These are phyloP conservation scores for Camptophora hylomeconis DNA, from an alignment of 2,329 filamentous ascomycete genomes.

Conservation along the genomic window DNA sequence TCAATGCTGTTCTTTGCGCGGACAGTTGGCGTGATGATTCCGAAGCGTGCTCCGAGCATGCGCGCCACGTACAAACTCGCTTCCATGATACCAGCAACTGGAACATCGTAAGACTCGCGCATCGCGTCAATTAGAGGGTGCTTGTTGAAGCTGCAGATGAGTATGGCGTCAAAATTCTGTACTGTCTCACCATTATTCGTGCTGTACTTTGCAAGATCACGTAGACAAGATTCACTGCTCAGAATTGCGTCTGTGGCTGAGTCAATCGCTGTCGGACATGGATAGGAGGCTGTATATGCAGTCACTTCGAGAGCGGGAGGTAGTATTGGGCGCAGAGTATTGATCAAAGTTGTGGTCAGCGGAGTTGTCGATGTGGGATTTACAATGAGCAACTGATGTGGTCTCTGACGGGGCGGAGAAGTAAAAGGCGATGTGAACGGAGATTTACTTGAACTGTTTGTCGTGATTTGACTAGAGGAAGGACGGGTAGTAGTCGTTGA, in stretches of 20 bases:
- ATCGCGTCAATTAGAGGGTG: conserved; percentile 35
- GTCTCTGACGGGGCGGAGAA: conserved; percentile 12
- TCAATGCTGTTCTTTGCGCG: conserved; percentile 28
- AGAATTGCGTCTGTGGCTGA: conserved; percentile 37
- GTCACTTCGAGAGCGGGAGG: conserved; percentile 35
- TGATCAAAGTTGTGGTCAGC: conserved; percentile 37
- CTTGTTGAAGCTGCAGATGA: conserved; percentile 37
- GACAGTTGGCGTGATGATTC: conserved; percentile 30
- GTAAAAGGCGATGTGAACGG: conserved; percentile 16
- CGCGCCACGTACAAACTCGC: conserved; percentile 36
- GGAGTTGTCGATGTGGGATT: conserved; percentile 36
- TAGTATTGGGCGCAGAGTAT: conserved; percentile 29
- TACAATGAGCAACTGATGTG: conserved; percentile 29
- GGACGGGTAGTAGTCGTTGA: conserved; percentile 6
- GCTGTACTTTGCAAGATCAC: conserved; percentile 29
- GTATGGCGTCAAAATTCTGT: conserved; percentile 32
- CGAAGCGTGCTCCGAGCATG: conserved; percentile 36
- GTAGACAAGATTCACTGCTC: conserved; percentile 35
- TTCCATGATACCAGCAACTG: conserved; percentile 40
- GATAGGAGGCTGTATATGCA: conserved; percentile 38
- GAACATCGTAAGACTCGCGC: conserved; percentile 32
- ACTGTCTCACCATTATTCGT: conserved; percentile 23
- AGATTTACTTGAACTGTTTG: conserved; percentile 7
- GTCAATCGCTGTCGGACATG: conserved; percentile 39
- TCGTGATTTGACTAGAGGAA: conserved; percentile 2